Base-by-base conservation (phyloP, 2,329 filamentous ascomycete species). In the Colletotrichum zoysiae region DNA sequence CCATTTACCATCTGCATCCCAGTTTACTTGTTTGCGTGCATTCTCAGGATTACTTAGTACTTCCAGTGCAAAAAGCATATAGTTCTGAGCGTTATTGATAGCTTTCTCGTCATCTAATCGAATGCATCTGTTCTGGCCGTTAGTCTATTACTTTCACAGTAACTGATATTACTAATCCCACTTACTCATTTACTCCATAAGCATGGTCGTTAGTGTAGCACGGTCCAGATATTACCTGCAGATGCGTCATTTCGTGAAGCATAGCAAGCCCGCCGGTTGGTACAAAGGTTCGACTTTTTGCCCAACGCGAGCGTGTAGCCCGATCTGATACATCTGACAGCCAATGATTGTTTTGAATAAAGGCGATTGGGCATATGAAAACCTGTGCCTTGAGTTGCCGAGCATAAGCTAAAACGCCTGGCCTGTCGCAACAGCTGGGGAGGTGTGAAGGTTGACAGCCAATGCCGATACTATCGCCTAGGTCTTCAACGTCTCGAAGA, bases 261-360 rank as follows among this genome's bases (percentile, higher is more conserved):
- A 50, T 23, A 4, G 7, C 9, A 11, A 50, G 46, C 4, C n/a
- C 46, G 46, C 8, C 46, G 20, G 7, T n/a, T 23, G 46, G 46
- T 9, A 11, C 4, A 23, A 4, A 23, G 3, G 1, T 4, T 26
- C 46, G 46, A n/a, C 0, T 2, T 5, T 4, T 3, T 23, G 5
- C 18, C 46, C 46, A 50, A 4, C 5, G 1, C n/a, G 46, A 23
- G 20, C 9, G 18, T n/a, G n/a, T 50, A 12, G 20, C 8, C 20
- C 2, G 46, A 11, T 23, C n/a, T 5, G 46, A 6, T 23, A 3
- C 8, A 23, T 50, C 46, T 5, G n/a, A n/a, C 8, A n/a, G 9
- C 5, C 3, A 50, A 50, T 50, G 23, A 0, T 18, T 5, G 46
- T 23, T 1, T 4, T 12, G 20, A 5, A 18, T 23, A 18, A 50